Conservation (phyloP, 345 rosid genomes). For the Ricinus communis region DNA sequence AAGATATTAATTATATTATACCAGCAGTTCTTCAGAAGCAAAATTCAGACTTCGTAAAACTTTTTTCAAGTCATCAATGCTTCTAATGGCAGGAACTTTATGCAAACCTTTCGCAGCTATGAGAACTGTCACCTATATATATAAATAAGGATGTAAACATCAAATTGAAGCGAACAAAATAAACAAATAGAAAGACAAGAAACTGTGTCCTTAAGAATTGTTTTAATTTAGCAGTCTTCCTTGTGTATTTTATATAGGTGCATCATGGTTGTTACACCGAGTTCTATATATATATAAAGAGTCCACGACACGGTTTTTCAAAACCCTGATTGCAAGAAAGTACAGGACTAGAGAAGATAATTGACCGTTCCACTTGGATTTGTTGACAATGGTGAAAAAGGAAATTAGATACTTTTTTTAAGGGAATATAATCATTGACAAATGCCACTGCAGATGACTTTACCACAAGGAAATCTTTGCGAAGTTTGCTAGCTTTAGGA, state of each 20-base stretch:
- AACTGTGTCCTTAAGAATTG: too few relatives aligned
- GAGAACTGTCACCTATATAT: slow-evolving; percentile 23
- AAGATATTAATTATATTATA: background rate
- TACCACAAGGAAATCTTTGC: slow-evolving; percentile 34
- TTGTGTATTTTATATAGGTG: too few relatives aligned
- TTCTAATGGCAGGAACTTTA: slow-evolving; percentile 15
- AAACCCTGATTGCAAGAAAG: too few relatives aligned
- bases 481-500: slow-evolving; percentile 9
- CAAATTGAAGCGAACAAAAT: background rate
- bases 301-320: too few relatives aligned
- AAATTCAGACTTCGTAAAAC: slow-evolving; percentile 26
- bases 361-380: too few relatives aligned
- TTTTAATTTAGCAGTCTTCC: background rate
- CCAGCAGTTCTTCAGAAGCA: slow-evolving; percentile 18
- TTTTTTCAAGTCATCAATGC: slow-evolving; percentile 14
- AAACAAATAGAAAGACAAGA: background rate
- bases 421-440: too few relatives aligned
- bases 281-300: too few relatives aligned
- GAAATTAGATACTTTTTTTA: too few relatives aligned
- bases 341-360: too few relatives aligned
- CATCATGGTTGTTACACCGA: too few relatives aligned
- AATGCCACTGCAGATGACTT: background rate
- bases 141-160: background rate
- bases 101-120: slow-evolving; percentile 16
- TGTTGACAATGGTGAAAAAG: too few relatives aligned